These are phyloP conservation scores for Orbilia oligospora DNA, from an alignment of 2,329 filamentous ascomycete species.

Conservation along the genomic window DNA sequence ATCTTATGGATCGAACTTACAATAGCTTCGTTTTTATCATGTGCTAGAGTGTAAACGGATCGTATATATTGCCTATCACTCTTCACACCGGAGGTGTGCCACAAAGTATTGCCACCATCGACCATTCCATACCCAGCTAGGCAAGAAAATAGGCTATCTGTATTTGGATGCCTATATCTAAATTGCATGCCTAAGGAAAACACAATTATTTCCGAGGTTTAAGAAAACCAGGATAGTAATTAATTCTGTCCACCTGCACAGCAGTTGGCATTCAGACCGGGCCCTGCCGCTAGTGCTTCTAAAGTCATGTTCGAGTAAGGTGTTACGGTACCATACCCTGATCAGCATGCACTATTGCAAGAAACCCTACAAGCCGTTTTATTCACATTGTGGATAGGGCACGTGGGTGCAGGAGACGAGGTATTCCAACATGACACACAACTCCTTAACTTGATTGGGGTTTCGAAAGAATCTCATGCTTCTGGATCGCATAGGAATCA, in stretches of 20 bases:
- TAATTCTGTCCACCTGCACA: not conserved
- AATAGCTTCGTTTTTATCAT: constrained; percentile 1
- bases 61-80: constrained; percentile 6
- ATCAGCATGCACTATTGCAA: not conserved
- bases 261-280: not conserved
- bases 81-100: not conserved
- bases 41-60: not conserved
- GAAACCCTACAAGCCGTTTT: not conserved
- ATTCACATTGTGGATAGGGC: not conserved
- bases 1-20: not conserved
- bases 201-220: constrained; percentile 6
- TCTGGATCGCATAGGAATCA: not conserved
- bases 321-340: constrained; percentile 7
- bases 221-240: not conserved
- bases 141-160: constrained; percentile 13
- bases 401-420: constrained; percentile 20
- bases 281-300: constrained; percentile 4
- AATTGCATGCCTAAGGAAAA: constrained; percentile 14
- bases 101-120: not conserved
- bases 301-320: not conserved
- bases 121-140: constrained; percentile 20
- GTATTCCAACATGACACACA: constrained; percentile 29
- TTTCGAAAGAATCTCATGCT: not conserved
- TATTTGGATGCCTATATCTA: constrained; percentile 34
- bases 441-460: not conserved